Conservation (phyloP, 495 filamentous ascomycete species). For the Jackrogersella multiformis region DNA sequence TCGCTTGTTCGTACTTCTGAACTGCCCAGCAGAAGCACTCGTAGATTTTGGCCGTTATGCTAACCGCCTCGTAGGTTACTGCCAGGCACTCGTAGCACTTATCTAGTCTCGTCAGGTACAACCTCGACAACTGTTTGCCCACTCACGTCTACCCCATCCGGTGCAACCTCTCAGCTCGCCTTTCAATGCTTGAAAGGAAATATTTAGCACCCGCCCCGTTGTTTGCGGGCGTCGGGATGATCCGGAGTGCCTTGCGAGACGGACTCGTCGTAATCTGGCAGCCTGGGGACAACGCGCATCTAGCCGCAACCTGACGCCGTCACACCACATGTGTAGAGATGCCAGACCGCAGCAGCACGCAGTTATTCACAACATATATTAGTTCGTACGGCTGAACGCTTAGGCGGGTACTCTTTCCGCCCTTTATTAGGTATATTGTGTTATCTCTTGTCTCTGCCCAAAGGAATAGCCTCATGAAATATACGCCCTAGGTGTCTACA, state of each 20-base stretch:
- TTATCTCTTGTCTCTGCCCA: background rate
- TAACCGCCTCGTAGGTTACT: background rate
- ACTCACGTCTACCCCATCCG: background rate
- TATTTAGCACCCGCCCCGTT: background rate
- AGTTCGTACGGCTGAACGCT: constrained; percentile 22
- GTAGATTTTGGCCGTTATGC: no score
- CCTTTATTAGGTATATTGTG: background rate
- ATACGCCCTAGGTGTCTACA: background rate
- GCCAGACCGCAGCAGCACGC: background rate
- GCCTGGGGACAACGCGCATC: constrained; percentile 7
- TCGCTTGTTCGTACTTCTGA: no score
- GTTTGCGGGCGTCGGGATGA: background rate
- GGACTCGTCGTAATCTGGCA: background rate
- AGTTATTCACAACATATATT: constrained; percentile 1
- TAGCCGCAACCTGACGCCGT: constrained; percentile 5
- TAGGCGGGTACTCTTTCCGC: background rate
- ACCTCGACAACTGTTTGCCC: constrained; percentile 14
- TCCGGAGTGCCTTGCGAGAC: background rate
- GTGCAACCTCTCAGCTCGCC: background rate
- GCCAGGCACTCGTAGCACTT: background rate
- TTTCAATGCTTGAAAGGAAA: background rate
- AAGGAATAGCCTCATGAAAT: background rate
- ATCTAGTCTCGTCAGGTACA: constrained; percentile 8
- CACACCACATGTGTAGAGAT: background rate
- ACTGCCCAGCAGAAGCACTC: no score